These are phyloP conservation scores for Hypomontagnella monticulosa DNA, from an alignment of 495 filamentous ascomycete species.

Conservation along the genomic window DNA sequence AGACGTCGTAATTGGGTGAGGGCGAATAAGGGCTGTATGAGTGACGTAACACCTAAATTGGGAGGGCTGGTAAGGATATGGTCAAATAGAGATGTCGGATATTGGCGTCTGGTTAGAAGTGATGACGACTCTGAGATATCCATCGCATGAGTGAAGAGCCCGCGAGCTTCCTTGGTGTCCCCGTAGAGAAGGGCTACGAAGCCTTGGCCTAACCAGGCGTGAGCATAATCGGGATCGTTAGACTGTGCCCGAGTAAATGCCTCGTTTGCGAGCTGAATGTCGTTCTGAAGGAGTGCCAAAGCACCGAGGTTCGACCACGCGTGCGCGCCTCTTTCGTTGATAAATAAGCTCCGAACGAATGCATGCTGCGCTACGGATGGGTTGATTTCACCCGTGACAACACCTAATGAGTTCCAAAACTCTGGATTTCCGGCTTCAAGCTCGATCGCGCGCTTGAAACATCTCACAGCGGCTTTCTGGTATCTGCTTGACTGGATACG, in stretches of 20 bases:
- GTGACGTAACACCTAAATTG: slow-evolving; percentile 66
- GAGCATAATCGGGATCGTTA: slow-evolving; percentile 88
- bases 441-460: slow-evolving; percentile 97
- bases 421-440: slow-evolving; percentile 93
- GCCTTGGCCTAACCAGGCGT: slow-evolving; percentile 95
- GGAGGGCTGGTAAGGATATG: slow-evolving; percentile 66
- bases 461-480: slow-evolving; percentile 83
- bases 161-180: slow-evolving; percentile 76
- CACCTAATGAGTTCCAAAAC: slow-evolving; percentile 97
- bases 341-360: slow-evolving; percentile 87
- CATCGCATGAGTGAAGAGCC: slow-evolving; percentile 93
- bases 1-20: slow-evolving; percentile 81
- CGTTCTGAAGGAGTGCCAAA: slow-evolving; percentile 84
- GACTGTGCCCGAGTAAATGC: slow-evolving; percentile 92
- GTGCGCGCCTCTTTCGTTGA: slow-evolving; percentile 87
- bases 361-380: slow-evolving; percentile 92
- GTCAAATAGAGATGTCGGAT: slow-evolving; percentile 81
- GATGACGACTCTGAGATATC: slow-evolving; percentile 85
- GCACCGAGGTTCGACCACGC: slow-evolving; percentile 92
- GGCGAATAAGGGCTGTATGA: slow-evolving; percentile 81
- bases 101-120: slow-evolving; percentile 75
- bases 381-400: slow-evolving; percentile 84
- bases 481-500: slow-evolving; percentile 67
- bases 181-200: slow-evolving; percentile 80
- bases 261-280: slow-evolving; percentile 82